Percentiles rank a stretch among this genome's conserved stretches.
Evolutionary conservation across 305 asterid genomes (phyloP).

Genomic region (Euphrasia arctica): DNA sequence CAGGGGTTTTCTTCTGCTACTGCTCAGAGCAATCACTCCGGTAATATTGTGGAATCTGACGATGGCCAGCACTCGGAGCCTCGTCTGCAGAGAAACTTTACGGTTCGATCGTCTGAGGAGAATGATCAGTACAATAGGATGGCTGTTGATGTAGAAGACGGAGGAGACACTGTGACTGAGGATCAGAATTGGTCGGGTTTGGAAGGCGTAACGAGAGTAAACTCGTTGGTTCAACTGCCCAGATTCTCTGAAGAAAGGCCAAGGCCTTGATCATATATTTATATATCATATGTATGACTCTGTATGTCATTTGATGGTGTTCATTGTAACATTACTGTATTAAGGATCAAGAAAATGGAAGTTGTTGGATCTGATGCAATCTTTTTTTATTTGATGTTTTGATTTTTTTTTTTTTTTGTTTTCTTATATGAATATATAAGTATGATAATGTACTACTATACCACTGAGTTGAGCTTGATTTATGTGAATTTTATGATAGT

Average conservation of each 20-base stretch:
- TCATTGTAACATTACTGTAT: background rate
- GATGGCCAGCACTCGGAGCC: slow-evolving; percentile 79
- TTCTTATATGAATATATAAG: background rate
- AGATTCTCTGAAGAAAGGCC: slow-evolving; percentile 72
- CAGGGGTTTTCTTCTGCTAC: slow-evolving; percentile 81
- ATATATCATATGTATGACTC: background rate
- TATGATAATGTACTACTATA: too few relatives aligned
- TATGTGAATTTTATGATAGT: too few relatives aligned
- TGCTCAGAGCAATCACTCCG: slow-evolving; percentile 64
- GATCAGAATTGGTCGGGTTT: slow-evolving; percentile 83
- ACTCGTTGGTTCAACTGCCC: slow-evolving; percentile 86
- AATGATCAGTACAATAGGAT: slow-evolving; percentile 37
- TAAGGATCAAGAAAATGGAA: background rate
- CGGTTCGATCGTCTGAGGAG: slow-evolving; percentile 72
- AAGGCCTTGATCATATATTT: slow-evolving; percentile 29
- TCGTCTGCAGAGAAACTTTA: slow-evolving; percentile 68
- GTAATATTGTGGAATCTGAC: slow-evolving; percentile 61
- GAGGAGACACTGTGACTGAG: slow-evolving; percentile 28
- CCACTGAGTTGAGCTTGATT: too few relatives aligned
- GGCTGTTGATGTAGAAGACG: slow-evolving; percentile 33
- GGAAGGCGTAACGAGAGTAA: slow-evolving; percentile 91
- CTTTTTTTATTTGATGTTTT: background rate
- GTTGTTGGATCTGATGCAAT: background rate
- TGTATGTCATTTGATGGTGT: background rate
- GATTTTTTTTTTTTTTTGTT: background rate